Conservation (phyloP, 805 yeast species). For the Pichia pseudocactophila region DNA sequence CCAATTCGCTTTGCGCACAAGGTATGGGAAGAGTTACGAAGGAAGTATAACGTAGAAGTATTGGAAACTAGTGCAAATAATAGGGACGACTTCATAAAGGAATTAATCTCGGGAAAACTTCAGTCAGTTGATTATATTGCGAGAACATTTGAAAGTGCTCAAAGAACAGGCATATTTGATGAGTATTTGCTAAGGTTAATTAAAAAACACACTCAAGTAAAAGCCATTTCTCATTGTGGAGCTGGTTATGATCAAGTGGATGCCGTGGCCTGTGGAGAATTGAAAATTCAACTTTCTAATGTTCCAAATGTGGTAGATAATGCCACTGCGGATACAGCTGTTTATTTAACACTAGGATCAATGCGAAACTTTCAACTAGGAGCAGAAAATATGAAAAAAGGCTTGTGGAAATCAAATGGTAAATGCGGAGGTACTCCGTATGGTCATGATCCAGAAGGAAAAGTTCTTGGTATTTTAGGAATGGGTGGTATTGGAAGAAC, state of each 20-base stretch:
- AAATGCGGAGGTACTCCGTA: slow-evolving; percentile 47
- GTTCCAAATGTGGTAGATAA: slow-evolving; percentile 45
- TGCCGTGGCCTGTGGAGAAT: slow-evolving; percentile 30
- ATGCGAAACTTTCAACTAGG: slow-evolving; percentile 56
- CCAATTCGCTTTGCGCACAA: slow-evolving; percentile 48
- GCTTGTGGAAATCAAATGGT: slow-evolving; percentile 47
- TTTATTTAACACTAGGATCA: slow-evolving; percentile 42
- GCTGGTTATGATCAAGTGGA: slow-evolving; percentile 54
- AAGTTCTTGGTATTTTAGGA: slow-evolving; percentile 72
- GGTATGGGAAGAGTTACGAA: slow-evolving; percentile 44
- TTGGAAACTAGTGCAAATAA: slow-evolving; percentile 33
- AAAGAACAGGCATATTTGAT: slow-evolving; percentile 35
- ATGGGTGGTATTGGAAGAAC: slow-evolving; percentile 89
- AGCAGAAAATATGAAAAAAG: slow-evolving; percentile 41
- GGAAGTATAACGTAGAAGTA: slow-evolving; percentile 34
- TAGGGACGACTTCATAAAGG: slow-evolving; percentile 33
- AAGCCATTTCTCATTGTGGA: slow-evolving; percentile 40
- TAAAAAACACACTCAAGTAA: slow-evolving; percentile 28
- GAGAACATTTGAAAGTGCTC: slow-evolving; percentile 33
- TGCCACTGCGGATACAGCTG: slow-evolving; percentile 50
- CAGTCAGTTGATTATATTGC: slow-evolving; percentile 31
- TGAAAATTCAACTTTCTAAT: slow-evolving; percentile 41
- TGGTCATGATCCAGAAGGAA: slow-evolving; percentile 71
- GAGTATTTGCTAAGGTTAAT: slow-evolving; percentile 32
- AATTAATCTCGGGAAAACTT: slow-evolving; percentile 29